These are phyloP conservation scores for Angophora floribunda DNA, from an alignment of 345 rosid species.

Conservation along the genomic window DNA sequence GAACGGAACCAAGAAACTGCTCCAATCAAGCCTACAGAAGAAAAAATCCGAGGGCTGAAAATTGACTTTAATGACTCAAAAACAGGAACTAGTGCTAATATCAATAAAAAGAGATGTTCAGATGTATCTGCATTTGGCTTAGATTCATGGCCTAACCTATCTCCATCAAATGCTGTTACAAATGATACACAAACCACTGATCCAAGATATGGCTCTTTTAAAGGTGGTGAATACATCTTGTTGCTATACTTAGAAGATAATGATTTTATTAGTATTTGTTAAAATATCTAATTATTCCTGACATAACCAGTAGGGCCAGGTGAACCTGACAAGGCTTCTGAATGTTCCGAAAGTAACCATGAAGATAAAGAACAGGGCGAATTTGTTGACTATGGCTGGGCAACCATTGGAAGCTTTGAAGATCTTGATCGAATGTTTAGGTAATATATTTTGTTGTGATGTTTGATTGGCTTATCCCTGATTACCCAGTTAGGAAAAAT, in stretches of 20 bases:
- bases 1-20: slow-evolving; percentile 37
- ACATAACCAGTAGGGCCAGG: slow-evolving; percentile 31
- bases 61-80: slow-evolving; percentile 27
- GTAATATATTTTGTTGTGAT: slow-evolving; percentile 21
- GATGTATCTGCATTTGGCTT: slow-evolving; percentile 18
- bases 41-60: slow-evolving; percentile 26
- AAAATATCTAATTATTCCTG: slow-evolving; percentile 8
- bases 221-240: slow-evolving; percentile 22
- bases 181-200: slow-evolving; percentile 34
- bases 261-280: slow-evolving; percentile 1
- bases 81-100: slow-evolving; percentile 29
- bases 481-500: neutral
- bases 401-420: slow-evolving; percentile 86
- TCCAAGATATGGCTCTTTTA: slow-evolving; percentile 26
- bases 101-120: slow-evolving; percentile 24
- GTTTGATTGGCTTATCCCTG: neutral
- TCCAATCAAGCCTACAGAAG: slow-evolving; percentile 26
- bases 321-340: slow-evolving; percentile 44
- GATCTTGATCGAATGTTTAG: slow-evolving; percentile 90
- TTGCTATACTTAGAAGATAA: neutral
- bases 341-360: slow-evolving; percentile 32
- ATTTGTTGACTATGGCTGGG: slow-evolving; percentile 87
- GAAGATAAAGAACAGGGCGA: slow-evolving; percentile 63
- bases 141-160: slow-evolving; percentile 46
- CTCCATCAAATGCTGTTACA: slow-evolving; percentile 30